Evolutionary conservation across 2,329 filamentous ascomycete species (phyloP), one percentile per base, ranked within the genome.

Genomic region (Ustulina deusta): DNA sequence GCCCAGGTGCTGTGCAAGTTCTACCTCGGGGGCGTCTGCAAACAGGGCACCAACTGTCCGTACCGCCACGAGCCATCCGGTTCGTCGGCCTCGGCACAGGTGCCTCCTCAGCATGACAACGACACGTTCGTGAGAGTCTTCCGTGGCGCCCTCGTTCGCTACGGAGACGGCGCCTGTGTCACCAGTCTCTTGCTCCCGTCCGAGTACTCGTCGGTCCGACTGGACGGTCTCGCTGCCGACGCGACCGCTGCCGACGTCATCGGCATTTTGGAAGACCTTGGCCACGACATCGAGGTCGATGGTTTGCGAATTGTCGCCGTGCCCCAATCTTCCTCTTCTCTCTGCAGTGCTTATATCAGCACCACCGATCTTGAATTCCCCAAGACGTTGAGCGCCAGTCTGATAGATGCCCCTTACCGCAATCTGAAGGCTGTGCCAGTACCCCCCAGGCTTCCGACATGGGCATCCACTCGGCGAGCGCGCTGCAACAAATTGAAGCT

Each of bases 401-500:
- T 68, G 22, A 29, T 44, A 32, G 55, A 48, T 44, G 11, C 34
- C 17, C 15, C 36, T 17, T 51, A 60, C 27, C 13, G 27, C 20
- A 44, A 60, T 25, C 48, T 68, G 22, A 64, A 49, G n/a, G 61
- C 61, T 7, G 34, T 51, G 27, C 42, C 65, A 10, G 65, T 68
- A 25, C 65, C 61, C n/a, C 65, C 61, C 3, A 59, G 61, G 42
- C 61, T 68, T 17, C 65, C 65, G 1, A 3, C 61, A 13, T 68
- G 65, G 65, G 65, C 65, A n/a, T 68, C 65, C 34, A 68, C 65
- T 40, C 61, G 65, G 36, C 65, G 61, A 60, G 61, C 42, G 22
- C 61, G 61, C 6, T 65, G 65, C 48, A 68, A 68, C 34, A 55
- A 64, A 54, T 44, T 68, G 49, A 40, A 51, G 27, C 55, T 68